phyloP scores from a whole-genome alignment of 163 green algal genomes.

The Chlorella variabilis region DNA sequence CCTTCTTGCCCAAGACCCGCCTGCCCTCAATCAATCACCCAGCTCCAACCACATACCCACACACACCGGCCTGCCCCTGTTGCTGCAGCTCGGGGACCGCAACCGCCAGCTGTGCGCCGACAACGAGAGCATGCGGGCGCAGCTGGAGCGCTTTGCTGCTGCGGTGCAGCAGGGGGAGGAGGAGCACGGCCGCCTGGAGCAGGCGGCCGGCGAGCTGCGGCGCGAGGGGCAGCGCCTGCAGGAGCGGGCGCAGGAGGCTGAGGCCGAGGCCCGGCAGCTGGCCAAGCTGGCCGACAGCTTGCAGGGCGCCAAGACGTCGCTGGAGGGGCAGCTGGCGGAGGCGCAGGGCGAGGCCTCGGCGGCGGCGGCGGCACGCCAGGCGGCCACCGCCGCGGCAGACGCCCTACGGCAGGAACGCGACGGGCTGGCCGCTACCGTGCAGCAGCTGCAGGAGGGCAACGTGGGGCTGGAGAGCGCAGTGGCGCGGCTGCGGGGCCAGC shows the following conservation, averaged over 20 bases:
- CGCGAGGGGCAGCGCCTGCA: not conserved
- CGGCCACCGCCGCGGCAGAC: not conserved
- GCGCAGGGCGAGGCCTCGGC: not conserved
- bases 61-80: not conserved
- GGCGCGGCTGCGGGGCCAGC: constrained; percentile 10
- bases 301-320: not conserved
- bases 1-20: not conserved
- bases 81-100: not conserved
- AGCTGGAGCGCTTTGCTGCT: constrained; percentile 7
- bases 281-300: not conserved
- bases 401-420: not conserved
- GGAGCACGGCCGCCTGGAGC: not conserved
- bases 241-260: not conserved
- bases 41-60: not conserved
- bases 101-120: constrained; percentile 17
- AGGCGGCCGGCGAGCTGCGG: not conserved
- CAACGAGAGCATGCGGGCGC: not conserved
- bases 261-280: not conserved
- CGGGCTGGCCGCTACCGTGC: not conserved
- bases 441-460: not conserved
- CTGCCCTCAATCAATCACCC: not conserved
- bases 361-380: not conserved
- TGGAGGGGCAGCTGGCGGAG: constrained; percentile 11
- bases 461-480: not conserved
- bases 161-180: not conserved